A percentile compares a stretch with the other conserved stretches of the same genome.
Evolutionary conservation across 805 yeast species (phyloP).

Genomic region (Lipomyces spencermartinsiae): DNA sequence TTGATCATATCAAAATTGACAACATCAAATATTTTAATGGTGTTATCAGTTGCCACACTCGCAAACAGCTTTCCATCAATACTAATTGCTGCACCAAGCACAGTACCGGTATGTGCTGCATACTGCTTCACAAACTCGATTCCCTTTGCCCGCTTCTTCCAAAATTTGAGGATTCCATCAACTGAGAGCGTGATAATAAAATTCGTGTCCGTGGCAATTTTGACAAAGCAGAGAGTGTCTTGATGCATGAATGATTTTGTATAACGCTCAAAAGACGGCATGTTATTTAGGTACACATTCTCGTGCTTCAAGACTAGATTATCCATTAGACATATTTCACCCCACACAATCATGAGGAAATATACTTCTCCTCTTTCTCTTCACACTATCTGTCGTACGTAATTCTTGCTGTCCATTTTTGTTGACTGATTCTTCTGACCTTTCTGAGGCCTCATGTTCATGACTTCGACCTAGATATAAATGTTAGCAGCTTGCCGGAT

Average conservation of each 20-base stretch:
- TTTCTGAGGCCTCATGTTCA: neutral
- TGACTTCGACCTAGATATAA: neutral
- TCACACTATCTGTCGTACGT: slow-evolving; percentile 16
- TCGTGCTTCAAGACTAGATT: slow-evolving; percentile 35
- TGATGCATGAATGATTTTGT: slow-evolving; percentile 42
- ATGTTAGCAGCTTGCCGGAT: neutral
- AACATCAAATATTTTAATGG: slow-evolving; percentile 48
- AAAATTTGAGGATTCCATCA: slow-evolving; percentile 49
- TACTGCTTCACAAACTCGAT: slow-evolving; percentile 48
- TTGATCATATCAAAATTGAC: slow-evolving; percentile 49
- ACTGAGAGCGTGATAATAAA: slow-evolving; percentile 45
- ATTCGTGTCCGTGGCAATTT: slow-evolving; percentile 32
- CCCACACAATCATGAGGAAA: neutral
- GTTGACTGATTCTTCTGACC: slow-evolving; percentile 16
- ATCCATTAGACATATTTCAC: neutral
- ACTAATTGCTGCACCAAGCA: slow-evolving; percentile 34
- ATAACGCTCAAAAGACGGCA: slow-evolving; percentile 40
- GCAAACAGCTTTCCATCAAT: slow-evolving; percentile 43
- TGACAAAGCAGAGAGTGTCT: slow-evolving; percentile 27
- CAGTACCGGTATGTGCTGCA: slow-evolving; percentile 39
- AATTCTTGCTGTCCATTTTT: slow-evolving; percentile 30
- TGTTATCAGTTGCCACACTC: slow-evolving; percentile 37
- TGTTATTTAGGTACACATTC: slow-evolving; percentile 24
- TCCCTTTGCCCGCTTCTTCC: slow-evolving; percentile 41
- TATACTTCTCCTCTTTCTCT: slow-evolving; percentile 28